Percentiles rank a stretch among this genome's conserved stretches.
Evolutionary conservation across 2,329 filamentous ascomycete genomes (phyloP).

Genomic region (Plectosphaerella sp.): DNA sequence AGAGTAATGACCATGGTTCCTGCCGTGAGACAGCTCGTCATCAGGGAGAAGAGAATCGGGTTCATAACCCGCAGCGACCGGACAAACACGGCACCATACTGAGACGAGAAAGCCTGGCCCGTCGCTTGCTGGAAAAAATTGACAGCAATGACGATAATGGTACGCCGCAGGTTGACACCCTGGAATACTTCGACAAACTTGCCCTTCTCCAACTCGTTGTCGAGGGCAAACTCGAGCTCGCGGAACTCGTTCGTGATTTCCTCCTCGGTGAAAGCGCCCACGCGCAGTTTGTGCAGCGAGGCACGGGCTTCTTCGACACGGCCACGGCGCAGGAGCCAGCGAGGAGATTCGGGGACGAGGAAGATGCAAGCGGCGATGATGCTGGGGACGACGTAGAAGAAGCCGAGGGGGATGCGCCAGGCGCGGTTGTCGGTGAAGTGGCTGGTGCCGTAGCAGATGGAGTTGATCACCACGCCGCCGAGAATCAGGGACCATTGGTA

Average conservation of each 20-base stretch:
- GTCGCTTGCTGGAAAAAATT: conserved; percentile 26
- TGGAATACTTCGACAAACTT: conserved; percentile 24
- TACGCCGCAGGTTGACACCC: conserved; percentile 18
- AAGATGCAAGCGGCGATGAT: conserved; percentile 19
- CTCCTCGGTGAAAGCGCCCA: conserved; percentile 15
- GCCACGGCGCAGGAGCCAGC: conserved; percentile 22
- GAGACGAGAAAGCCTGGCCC: conserved; percentile 20
- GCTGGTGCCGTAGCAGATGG: conserved; percentile 22
- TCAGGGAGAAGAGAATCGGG: conserved; percentile 18
- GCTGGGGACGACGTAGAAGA: conserved; percentile 26
- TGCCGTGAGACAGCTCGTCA: conserved; percentile 9
- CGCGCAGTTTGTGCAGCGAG: conserved; percentile 17
- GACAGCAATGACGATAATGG: conserved; percentile 16
- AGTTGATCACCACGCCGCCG: conserved; percentile 16
- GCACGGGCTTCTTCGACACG: conserved; percentile 21
- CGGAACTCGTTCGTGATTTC: conserved; percentile 17
- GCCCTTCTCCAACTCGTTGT: conserved; percentile 26
- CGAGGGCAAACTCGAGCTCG: conserved; percentile 14
- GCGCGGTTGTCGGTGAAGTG: conserved; percentile 20
- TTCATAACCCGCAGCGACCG: conserved; percentile 21
- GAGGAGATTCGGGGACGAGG: conserved; percentile 24
- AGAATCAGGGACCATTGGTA: conserved; percentile 18
- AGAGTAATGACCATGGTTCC: conserved; percentile 1
- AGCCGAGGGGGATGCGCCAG: conserved; percentile 26
- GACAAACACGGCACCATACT: conserved; percentile 24